phyloP scores from a whole-genome alignment of 768 basidiomycete genomes.

The Russula griseocarnosa region DNA sequence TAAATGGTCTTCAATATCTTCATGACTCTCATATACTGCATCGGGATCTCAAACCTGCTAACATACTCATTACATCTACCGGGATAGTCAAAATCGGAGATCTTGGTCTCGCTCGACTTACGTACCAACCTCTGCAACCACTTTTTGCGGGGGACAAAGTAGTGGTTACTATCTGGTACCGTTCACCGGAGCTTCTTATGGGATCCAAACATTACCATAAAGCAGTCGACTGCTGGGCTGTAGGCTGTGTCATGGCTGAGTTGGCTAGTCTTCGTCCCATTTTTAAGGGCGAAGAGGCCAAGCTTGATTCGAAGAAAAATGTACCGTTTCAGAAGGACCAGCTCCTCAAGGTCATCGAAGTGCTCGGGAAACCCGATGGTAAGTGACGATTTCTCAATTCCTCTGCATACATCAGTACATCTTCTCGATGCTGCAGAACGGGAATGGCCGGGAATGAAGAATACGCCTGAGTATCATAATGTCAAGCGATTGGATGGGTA shows the following conservation, averaged over 20 bases:
- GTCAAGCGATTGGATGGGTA: constrained; percentile 76
- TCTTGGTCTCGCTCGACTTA: constrained; percentile 87
- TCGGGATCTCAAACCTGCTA: constrained; percentile 97
- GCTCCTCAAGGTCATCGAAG: constrained; percentile 91
- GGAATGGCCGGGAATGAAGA: constrained; percentile 79
- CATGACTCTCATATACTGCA: constrained; percentile 94
- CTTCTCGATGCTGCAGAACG: constrained; percentile 48
- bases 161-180: constrained; percentile 99
- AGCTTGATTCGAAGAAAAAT: constrained; percentile 94
- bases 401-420: not conserved
- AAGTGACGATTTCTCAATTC: constrained; percentile 30
- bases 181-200: constrained; percentile 91
- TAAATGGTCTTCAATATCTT: constrained; percentile 92
- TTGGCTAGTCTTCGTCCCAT: constrained; percentile 90
- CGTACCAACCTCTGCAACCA: constrained; percentile 87
- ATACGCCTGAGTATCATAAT: constrained; percentile 86
- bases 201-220: constrained; percentile 98
- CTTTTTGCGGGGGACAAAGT: constrained; percentile 95
- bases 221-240: constrained; percentile 95
- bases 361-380: constrained; percentile 87
- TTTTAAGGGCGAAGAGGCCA: constrained; percentile 99
- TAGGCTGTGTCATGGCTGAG: constrained; percentile 97
- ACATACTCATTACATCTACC: constrained; percentile 86
- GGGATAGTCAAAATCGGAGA: constrained; percentile 99
- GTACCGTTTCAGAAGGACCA: constrained; percentile 97